Evolutionary conservation across 768 basidiomycete species (phyloP).

Genomic region (Russula sp.): DNA sequence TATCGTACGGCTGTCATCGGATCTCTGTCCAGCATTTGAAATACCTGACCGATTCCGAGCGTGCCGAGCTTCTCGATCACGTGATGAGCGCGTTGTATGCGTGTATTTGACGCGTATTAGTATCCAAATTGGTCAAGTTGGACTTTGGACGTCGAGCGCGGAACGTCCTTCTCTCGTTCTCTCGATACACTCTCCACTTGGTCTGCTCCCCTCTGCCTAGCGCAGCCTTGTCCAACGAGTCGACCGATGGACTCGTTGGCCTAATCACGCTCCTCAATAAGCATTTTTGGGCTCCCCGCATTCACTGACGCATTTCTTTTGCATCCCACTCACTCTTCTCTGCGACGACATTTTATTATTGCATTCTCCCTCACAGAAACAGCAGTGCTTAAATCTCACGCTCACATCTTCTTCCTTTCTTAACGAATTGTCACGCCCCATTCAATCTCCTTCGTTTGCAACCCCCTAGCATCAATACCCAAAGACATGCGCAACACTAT

Average conservation of each 20-base stretch:
- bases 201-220: neutral
- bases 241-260: neutral
- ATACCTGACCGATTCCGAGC: neutral
- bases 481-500: constrained; percentile 20
- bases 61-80: neutral
- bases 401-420: neutral
- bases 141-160: constrained; percentile 12
- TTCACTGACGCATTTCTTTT: constrained; percentile 11
- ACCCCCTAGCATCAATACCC: constrained; percentile 1
- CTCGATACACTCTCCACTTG: neutral
- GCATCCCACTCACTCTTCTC: constrained; percentile 17
- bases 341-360: constrained; percentile 5
- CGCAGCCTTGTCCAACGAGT: constrained; percentile 1
- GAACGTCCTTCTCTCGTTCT: constrained; percentile 5
- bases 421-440: constrained; percentile 24
- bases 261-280: constrained; percentile 7
- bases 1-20: neutral
- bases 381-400: neutral
- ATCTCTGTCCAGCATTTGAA: neutral
- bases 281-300: neutral
- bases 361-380: constrained; percentile 1
- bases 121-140: constrained; percentile 12
- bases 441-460: constrained; percentile 11
- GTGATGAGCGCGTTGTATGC: constrained; percentile 27
- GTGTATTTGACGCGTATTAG: constrained; percentile 17